Percentiles rank a stretch among this genome's conserved stretches.
Conservation (phyloP, 352 stramenopile species). For the Blastocystis sp. region DNA sequence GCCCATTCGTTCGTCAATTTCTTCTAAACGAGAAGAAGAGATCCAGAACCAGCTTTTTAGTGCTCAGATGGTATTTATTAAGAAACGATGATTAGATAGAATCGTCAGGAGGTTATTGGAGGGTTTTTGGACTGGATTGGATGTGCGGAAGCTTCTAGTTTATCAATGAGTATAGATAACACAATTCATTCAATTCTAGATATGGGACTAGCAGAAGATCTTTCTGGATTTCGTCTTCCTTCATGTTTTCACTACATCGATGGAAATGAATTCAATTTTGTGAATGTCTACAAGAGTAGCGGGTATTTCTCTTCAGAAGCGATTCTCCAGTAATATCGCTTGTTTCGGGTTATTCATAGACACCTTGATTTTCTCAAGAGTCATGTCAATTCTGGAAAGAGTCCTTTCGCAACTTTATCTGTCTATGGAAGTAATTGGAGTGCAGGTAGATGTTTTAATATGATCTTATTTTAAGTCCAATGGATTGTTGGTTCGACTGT, state of each 20-base stretch:
- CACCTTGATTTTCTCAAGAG: neutral
- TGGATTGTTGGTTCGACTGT: neutral
- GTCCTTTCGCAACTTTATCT: neutral
- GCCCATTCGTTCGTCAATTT: neutral
- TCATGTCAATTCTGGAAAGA: neutral
- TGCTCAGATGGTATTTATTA: neutral
- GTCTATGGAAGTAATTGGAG: neutral
- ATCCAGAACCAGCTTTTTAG: neutral
- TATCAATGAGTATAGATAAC: neutral
- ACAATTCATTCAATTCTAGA: neutral
- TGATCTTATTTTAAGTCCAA: neutral
- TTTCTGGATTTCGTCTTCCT: neutral
- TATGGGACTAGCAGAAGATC: neutral
- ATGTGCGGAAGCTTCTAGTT: neutral
- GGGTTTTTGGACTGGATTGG: slow-evolving; percentile 36
- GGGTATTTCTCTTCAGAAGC: neutral
- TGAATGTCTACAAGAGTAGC: neutral
- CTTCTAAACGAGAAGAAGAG: neutral
- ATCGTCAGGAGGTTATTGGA: neutral
- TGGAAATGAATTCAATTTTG: neutral
- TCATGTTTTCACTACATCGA: neutral
- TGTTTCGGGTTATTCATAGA: neutral
- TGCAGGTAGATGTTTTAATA: neutral
- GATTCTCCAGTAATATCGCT: neutral
- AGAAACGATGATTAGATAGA: neutral